Conservation (phyloP, 2,329 filamentous ascomycete genomes). For the Chaetothyriales sp. region DNA sequence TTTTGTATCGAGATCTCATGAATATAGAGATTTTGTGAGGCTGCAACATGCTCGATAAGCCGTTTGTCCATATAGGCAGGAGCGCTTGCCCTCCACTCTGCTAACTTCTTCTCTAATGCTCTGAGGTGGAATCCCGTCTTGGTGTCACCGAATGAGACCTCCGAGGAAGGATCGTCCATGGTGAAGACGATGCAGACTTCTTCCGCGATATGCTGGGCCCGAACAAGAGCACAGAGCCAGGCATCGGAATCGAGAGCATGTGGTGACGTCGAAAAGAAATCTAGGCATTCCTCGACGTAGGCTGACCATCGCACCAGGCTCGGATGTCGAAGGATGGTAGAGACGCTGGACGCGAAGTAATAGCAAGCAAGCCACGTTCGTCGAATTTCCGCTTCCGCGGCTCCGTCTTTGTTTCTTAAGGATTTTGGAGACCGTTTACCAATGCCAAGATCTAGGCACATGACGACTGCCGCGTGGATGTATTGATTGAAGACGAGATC, state of each 20-base stretch:
- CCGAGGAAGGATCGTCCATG: conserved; percentile 47
- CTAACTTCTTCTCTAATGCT: conserved; percentile 52
- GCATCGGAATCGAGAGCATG: conserved; percentile 43
- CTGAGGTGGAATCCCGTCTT: conserved; percentile 51
- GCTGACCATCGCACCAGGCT: conserved; percentile 47
- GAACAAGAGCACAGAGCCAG: conserved; percentile 44
- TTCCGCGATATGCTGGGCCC: conserved; percentile 51
- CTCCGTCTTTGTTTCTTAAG: conserved; percentile 21
- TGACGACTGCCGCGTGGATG: conserved; percentile 63
- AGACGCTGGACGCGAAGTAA: conserved; percentile 38
- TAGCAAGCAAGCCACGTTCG: conserved; percentile 49
- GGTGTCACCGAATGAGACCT: conserved; percentile 43
- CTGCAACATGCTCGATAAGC: conserved; percentile 45
- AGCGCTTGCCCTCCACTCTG: conserved; percentile 44
- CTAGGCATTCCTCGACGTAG: conserved; percentile 49
- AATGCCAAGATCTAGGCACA: conserved; percentile 72
- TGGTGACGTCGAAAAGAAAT: conserved; percentile 41
- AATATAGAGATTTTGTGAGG: conserved; percentile 55
- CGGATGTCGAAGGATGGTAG: conserved; percentile 44
- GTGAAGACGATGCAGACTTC: conserved; percentile 53
- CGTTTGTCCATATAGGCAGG: conserved; percentile 1
- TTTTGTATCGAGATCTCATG: conserved; percentile 60
- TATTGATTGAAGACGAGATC: conserved; percentile 83
- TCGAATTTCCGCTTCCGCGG: conserved; percentile 39
- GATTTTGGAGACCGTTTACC: conserved; percentile 39